Evolutionary conservation across 2,329 filamentous ascomycete genomes (phyloP).

Genomic region (Fusarium buharicum): DNA sequence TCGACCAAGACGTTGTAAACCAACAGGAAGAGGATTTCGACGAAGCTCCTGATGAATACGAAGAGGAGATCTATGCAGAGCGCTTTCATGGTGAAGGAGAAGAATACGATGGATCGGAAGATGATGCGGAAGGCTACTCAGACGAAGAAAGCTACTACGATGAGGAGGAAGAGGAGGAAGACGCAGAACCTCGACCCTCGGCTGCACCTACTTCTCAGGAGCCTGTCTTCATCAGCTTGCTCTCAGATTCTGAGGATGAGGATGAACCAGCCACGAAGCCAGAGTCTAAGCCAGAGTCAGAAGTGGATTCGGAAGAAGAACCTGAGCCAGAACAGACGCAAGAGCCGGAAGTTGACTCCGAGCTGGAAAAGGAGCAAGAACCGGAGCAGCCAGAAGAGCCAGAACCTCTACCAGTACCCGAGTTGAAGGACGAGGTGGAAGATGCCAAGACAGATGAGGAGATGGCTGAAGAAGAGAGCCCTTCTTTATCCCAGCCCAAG

Average conservation of each 20-base stretch:
- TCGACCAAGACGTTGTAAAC: slow-evolving; percentile 46
- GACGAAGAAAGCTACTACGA: slow-evolving; percentile 45
- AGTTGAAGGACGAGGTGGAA: not conserved
- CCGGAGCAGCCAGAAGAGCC: not conserved
- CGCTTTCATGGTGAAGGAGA: slow-evolving; percentile 26
- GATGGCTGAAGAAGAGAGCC: not conserved
- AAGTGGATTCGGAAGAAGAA: not conserved
- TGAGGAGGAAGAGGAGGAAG: slow-evolving; percentile 40
- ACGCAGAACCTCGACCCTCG: slow-evolving; percentile 26
- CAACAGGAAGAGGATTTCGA: slow-evolving; percentile 36
- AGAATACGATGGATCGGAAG: slow-evolving; percentile 45
- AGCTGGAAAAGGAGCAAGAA: not conserved
- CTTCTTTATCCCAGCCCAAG: not conserved
- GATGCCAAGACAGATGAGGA: slow-evolving; percentile 4
- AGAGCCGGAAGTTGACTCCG: too few species aligned
- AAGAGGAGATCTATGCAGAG: slow-evolving; percentile 46
- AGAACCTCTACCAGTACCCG: not conserved
- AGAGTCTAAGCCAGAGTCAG: slow-evolving; percentile 4
- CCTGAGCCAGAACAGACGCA: slow-evolving; percentile 1
- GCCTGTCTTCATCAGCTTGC: slow-evolving; percentile 59
- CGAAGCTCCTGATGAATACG: slow-evolving; percentile 20
- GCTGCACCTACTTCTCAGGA: slow-evolving; percentile 40
- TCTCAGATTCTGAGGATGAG: slow-evolving; percentile 60
- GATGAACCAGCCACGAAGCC: slow-evolving; percentile 43
- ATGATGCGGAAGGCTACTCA: slow-evolving; percentile 43